These are phyloP conservation scores for Jatropha multifida DNA, from an alignment of 441 rosid species.

Conservation along the genomic window DNA sequence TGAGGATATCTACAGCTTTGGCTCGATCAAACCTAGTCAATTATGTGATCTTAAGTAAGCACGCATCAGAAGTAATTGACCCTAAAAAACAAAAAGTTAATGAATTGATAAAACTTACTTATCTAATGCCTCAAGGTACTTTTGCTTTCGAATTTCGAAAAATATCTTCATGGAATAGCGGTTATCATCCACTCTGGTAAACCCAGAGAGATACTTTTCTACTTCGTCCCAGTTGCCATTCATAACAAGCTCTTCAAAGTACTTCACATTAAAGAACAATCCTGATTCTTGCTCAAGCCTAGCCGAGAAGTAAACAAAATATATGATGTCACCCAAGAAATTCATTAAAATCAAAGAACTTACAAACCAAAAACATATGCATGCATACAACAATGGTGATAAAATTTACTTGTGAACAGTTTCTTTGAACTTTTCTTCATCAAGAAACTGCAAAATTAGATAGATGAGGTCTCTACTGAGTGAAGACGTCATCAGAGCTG, in stretches of 20 bases:
- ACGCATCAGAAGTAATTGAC: not conserved
- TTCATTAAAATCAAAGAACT: not conserved
- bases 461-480: conserved; percentile 53
- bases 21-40: conserved; percentile 41
- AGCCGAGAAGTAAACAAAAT: conserved; percentile 15
- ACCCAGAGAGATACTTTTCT: conserved; percentile 51
- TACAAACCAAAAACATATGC: not conserved
- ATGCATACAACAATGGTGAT: not conserved
- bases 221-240: conserved; percentile 54
- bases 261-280: conserved; percentile 42
- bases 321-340: not conserved
- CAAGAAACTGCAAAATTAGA: conserved; percentile 55
- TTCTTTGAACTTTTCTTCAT: conserved; percentile 53
- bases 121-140: conserved; percentile 56
- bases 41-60: conserved; percentile 8
- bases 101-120: conserved; percentile 27
- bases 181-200: conserved; percentile 50
- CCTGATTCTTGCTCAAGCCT: conserved; percentile 67
- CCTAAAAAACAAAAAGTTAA: not conserved
- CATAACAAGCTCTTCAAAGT: conserved; percentile 50
- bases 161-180: conserved; percentile 52
- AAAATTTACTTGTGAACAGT: conserved; percentile 43
- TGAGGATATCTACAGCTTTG: conserved; percentile 50
- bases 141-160: conserved; percentile 62
- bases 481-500: conserved; percentile 36